Conservation (phyloP, 345 rosid genomes). For the Melaleuca alternifolia region DNA sequence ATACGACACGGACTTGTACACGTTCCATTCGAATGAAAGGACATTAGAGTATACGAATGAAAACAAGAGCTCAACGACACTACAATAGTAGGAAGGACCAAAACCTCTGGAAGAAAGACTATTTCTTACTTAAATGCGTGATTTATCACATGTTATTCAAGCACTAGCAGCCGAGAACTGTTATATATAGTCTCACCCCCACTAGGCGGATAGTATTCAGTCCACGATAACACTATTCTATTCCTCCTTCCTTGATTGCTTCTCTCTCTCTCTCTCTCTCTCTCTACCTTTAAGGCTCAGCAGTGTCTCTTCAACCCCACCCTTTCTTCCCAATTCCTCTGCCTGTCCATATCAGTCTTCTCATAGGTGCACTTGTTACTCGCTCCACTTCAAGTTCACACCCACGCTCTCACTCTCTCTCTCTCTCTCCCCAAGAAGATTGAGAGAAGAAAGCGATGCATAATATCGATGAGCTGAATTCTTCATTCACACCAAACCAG, state of each 20-base stretch:
- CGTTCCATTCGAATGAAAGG: background rate
- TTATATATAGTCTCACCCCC: background rate
- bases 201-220: background rate
- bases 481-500: slow-evolving; percentile 7
- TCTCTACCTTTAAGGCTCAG: background rate
- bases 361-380: background rate
- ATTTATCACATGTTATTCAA: background rate
- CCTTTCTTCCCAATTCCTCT: slow-evolving; percentile 22
- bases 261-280: slow-evolving; percentile 17
- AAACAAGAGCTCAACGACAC: slow-evolving; percentile 14
- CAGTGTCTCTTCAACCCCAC: background rate
- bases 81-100: background rate
- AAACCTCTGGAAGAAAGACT: background rate
- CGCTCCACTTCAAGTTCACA: background rate
- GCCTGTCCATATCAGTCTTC: slow-evolving; percentile 1
- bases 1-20: background rate
- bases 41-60: background rate
- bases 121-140: background rate
- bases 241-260: background rate
- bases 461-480: slow-evolving; percentile 19
- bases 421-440: background rate
- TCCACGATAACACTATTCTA: background rate
- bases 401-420: background rate
- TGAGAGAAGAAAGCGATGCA: slow-evolving; percentile 22
- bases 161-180: background rate